phyloP scores from a whole-genome alignment of 192 early-diverging fungal species.

The Coemansia sp. region DNA sequence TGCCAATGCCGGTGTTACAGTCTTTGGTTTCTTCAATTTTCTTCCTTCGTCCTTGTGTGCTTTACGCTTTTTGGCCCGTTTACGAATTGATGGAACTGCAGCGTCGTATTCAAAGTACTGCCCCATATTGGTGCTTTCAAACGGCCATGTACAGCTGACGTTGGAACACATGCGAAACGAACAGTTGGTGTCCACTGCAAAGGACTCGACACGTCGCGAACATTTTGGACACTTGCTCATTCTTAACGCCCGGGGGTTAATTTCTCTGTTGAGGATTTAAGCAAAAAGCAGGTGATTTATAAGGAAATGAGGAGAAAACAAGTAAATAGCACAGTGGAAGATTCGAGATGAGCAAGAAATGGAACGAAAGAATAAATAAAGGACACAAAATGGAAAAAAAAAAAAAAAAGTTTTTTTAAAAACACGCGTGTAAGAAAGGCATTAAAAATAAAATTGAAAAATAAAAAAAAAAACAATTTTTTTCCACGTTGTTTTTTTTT shows the following conservation, averaged over 20 bases:
- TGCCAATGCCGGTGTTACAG: background rate
- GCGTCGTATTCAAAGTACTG: constrained; percentile 43
- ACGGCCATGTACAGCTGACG: constrained; percentile 43
- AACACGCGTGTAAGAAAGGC: background rate
- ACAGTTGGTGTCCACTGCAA: constrained; percentile 50
- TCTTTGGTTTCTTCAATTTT: constrained; percentile 9
- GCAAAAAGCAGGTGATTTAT: constrained; percentile 5
- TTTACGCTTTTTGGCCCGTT: constrained; percentile 45
- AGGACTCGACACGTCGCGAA: constrained; percentile 21
- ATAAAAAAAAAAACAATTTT: constrained; percentile 8
- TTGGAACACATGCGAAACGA: constrained; percentile 48
- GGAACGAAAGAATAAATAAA: background rate
- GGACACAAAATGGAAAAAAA: constrained; percentile 14
- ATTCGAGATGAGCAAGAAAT: constrained; percentile 4
- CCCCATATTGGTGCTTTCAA: constrained; percentile 29
- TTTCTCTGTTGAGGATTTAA: background rate
- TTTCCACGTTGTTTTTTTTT: background rate
- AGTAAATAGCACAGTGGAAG: background rate
- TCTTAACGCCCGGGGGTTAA: too few relatives aligned
- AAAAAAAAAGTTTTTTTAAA: constrained; percentile 5
- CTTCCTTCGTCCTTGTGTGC: constrained; percentile 20
- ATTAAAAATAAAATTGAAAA: constrained; percentile 8
- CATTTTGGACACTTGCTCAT: constrained; percentile 36
- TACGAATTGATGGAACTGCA: constrained; percentile 37
- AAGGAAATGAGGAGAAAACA: constrained; percentile 1